These are phyloP conservation scores for Sporothrix euskadiensis DNA, from an alignment of 2,329 filamentous ascomycete species.

Conservation along the genomic window DNA sequence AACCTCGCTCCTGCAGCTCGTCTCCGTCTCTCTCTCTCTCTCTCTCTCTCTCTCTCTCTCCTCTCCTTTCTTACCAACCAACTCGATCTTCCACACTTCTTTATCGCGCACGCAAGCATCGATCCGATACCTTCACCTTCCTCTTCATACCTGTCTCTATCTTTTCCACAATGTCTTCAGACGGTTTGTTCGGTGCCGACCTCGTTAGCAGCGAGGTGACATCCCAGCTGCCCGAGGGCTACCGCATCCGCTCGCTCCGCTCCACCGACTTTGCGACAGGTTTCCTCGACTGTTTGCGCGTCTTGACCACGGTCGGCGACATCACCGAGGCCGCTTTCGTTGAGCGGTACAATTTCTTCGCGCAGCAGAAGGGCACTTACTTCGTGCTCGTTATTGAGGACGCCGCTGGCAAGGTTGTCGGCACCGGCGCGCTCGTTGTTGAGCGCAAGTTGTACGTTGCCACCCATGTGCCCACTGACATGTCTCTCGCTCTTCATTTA, in stretches of 20 bases:
- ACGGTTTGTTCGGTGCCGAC: constrained; percentile 72
- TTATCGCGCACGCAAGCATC: neutral
- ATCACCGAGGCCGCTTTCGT: constrained; percentile 73
- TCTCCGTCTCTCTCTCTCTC: neutral
- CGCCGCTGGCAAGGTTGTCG: constrained; percentile 68
- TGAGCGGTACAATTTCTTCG: constrained; percentile 80
- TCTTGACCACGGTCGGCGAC: constrained; percentile 90
- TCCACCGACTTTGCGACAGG: constrained; percentile 75
- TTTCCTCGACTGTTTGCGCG: constrained; percentile 87
- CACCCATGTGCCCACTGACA: neutral
- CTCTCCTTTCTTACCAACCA: neutral
- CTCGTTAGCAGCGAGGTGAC: constrained; percentile 78
- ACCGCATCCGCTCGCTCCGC: constrained; percentile 78
- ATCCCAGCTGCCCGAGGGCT: constrained; percentile 73
- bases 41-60: neutral
- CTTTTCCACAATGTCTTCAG: constrained; percentile 41
- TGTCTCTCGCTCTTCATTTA: neutral
- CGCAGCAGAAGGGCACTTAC: constrained; percentile 71
- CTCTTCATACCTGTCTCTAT: neutral
- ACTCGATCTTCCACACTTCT: neutral
- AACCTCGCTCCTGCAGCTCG: neutral
- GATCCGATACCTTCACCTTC: neutral
- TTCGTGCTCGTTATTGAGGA: constrained; percentile 86
- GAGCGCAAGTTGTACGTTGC: constrained; percentile 82
- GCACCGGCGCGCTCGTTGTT: constrained; percentile 83